phyloP scores from a whole-genome alignment of 148 eudicot species.

The Rhododendron molle region DNA sequence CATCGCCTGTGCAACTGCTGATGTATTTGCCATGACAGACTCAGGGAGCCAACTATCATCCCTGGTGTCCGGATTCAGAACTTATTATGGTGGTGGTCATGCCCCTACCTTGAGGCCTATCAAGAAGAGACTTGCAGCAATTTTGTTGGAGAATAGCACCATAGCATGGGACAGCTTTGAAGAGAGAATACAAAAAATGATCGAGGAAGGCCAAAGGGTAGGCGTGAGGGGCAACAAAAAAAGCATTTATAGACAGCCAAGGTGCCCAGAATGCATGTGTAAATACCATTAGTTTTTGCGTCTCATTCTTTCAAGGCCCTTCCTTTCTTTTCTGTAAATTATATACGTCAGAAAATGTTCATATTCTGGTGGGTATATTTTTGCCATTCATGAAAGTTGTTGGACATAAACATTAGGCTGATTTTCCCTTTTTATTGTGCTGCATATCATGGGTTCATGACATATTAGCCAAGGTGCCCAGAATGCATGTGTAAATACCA shows the following conservation, averaged over 20 bases:
- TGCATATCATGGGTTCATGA: not conserved
- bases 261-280: slow-evolving; percentile 89
- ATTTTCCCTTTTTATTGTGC: not conserved
- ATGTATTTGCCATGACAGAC: slow-evolving; percentile 92
- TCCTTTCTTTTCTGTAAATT: not conserved
- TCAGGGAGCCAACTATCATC: slow-evolving; percentile 95
- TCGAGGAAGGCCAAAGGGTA: slow-evolving; percentile 60
- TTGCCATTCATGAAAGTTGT: not conserved
- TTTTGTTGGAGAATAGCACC: slow-evolving; percentile 50
- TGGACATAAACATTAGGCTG: not conserved
- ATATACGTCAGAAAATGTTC: not conserved
- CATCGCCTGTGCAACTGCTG: slow-evolving; percentile 84
- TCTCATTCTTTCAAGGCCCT: not conserved
- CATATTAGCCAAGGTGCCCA: slow-evolving; percentile 50
- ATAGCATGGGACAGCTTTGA: slow-evolving; percentile 60
- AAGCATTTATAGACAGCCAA: slow-evolving; percentile 82
- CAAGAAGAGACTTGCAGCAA: slow-evolving; percentile 77
- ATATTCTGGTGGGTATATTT: not conserved
- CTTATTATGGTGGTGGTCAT: slow-evolving; percentile 71
- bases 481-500: slow-evolving; percentile 78
- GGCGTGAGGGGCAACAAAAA: slow-evolving; percentile 43
- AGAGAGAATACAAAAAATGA: slow-evolving; percentile 60
- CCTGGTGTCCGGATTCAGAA: slow-evolving; percentile 72
- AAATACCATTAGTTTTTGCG: slow-evolving; percentile 10
- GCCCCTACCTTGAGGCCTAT: slow-evolving; percentile 83